Evolutionary conservation across 192 early-diverging fungal genomes (phyloP).

Genomic region (Coemansia sp.): DNA sequence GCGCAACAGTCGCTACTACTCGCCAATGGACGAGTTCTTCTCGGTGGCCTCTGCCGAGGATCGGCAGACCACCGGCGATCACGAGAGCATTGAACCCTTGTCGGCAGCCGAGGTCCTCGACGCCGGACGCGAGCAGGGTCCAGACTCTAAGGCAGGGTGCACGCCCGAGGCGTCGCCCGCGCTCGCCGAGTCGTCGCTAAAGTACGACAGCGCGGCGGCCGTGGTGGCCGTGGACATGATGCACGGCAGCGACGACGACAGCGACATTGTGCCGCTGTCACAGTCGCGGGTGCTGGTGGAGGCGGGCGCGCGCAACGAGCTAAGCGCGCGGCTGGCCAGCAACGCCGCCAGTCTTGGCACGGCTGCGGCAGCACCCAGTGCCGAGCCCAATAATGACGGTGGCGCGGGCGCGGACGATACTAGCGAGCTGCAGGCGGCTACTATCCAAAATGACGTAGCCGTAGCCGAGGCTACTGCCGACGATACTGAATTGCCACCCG

Average conservation of each 20-base stretch:
- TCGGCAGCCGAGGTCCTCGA: not conserved
- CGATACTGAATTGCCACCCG: not conserved
- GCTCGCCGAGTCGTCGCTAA: slow-evolving; percentile 5
- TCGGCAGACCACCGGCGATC: slow-evolving; percentile 3
- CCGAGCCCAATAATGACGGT: not conserved
- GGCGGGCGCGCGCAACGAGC: slow-evolving; percentile 6
- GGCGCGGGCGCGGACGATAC: not conserved
- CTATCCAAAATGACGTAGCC: not conserved
- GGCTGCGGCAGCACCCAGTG: not conserved
- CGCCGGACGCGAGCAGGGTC: slow-evolving; percentile 15
- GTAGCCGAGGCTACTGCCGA: not conserved
- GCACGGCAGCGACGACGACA: slow-evolving; percentile 25
- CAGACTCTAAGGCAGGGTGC: slow-evolving; percentile 15
- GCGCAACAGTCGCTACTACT: slow-evolving; percentile 17
- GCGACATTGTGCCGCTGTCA: slow-evolving; percentile 44
- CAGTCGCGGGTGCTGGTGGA: slow-evolving; percentile 27
- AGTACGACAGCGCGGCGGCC: slow-evolving; percentile 22
- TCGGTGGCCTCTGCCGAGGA: slow-evolving; percentile 19
- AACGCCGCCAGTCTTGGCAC: not conserved
- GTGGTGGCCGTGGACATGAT: slow-evolving; percentile 1
- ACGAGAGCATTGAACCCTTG: not conserved
- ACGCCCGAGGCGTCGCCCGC: slow-evolving; percentile 32
- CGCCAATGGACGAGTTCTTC: slow-evolving; percentile 44
- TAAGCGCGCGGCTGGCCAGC: not conserved
- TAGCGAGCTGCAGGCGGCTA: not conserved